These are phyloP conservation scores for Gossypium lobatum DNA, from an alignment of 441 rosid species.

Conservation along the genomic window DNA sequence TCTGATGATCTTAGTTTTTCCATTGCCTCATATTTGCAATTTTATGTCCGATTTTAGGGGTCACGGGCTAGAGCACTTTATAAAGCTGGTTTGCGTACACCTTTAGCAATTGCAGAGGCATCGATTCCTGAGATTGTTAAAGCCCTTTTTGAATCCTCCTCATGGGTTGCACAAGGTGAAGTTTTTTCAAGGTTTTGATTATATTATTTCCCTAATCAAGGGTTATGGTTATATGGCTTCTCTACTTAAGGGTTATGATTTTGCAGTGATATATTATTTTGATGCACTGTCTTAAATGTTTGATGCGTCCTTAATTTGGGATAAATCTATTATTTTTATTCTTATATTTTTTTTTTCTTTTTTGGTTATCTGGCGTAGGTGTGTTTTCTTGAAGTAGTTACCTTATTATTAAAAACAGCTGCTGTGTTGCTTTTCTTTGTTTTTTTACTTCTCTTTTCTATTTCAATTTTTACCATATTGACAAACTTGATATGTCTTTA, in stretches of 20 bases:
- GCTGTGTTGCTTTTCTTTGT: neutral
- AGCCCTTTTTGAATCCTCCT: constrained; percentile 90
- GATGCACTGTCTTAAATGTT: neutral
- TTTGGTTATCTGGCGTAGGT: neutral
- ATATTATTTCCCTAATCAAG: neutral
- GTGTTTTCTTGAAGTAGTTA: constrained; percentile 1
- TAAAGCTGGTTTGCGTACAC: constrained; percentile 91
- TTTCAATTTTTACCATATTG: constrained; percentile 18
- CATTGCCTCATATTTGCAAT: constrained; percentile 12
- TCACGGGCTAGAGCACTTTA: constrained; percentile 96
- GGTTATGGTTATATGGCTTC: neutral
- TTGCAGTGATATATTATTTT: neutral
- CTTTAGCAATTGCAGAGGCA: constrained; percentile 94
- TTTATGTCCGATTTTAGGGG: constrained; percentile 47
- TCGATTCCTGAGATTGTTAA: constrained; percentile 76
- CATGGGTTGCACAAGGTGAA: constrained; percentile 84
- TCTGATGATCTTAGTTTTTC: neutral
- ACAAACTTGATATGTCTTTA: constrained; percentile 27
- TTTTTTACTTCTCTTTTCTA: neutral
- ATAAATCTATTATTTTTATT: neutral
- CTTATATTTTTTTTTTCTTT: neutral
- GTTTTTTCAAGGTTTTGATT: constrained; percentile 15
- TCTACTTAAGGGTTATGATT: neutral
- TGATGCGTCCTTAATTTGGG: constrained; percentile 3
- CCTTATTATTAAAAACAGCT: neutral